Evolutionary conservation across 2,329 filamentous ascomycete species (phyloP).

Genomic region (Hypoxylon sp.): DNA sequence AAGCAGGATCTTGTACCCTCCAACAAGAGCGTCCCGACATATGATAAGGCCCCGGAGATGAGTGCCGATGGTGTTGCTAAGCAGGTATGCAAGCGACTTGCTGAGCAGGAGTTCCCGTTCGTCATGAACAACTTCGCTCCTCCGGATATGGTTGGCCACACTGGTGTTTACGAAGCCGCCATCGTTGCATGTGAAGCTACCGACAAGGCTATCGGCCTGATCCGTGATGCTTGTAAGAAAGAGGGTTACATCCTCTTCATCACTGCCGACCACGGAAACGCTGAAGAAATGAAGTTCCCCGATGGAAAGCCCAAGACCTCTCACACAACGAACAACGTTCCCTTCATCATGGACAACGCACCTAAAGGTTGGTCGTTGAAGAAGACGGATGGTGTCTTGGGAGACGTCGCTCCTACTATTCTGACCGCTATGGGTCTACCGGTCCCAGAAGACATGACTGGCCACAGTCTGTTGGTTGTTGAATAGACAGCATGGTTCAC

Average conservation of each 20-base stretch:
- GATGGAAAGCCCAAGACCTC: constrained; percentile 98
- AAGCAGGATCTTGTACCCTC: constrained; percentile 83
- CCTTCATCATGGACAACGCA: constrained; percentile 97
- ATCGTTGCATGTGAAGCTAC: constrained; percentile 88
- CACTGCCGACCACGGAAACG: constrained; percentile 97
- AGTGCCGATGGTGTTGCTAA: constrained; percentile 90
- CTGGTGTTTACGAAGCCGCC: constrained; percentile 95
- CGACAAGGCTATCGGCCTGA: constrained; percentile 92
- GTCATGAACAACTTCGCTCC: constrained; percentile 99
- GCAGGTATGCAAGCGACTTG: constrained; percentile 89
- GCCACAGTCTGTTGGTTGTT: constrained; percentile 86
- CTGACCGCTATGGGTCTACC: constrained; percentile 91
- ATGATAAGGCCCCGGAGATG: constrained; percentile 96
- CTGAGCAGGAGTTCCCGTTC: constrained; percentile 90
- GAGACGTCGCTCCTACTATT: constrained; percentile 96
- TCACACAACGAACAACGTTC: constrained; percentile 98
- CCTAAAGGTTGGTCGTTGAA: constrained; percentile 90
- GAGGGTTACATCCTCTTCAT: constrained; percentile 94
- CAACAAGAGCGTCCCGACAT: constrained; percentile 91
- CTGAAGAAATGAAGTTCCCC: constrained; percentile 98
- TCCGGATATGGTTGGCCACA: constrained; percentile 99
- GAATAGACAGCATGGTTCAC: constrained; percentile 57
- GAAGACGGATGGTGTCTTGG: constrained; percentile 85
- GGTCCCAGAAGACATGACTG: constrained; percentile 93
- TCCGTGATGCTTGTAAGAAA: constrained; percentile 95